Base-by-base conservation (phyloP, 805 yeast species). In the Yarrowia yakushimensis region DNA sequence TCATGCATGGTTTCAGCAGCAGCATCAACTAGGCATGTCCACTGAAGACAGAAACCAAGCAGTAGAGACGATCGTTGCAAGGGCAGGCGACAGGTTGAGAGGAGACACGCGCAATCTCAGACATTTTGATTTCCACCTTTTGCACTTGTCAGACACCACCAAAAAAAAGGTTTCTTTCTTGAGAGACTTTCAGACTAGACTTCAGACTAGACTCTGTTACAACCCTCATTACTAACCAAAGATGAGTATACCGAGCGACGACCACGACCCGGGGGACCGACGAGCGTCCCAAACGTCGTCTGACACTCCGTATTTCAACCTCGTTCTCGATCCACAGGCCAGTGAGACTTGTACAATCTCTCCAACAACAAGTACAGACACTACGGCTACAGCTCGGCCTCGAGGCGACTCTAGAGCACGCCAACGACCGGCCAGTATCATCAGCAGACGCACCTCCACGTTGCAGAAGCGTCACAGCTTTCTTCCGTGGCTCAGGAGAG, bases 391-490 rank as follows among this genome's bases (percentile, higher is more conserved):
- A 4, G 12, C 17, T 1, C 18, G 27, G 4, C 54, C 54, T 12
- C 31, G 28, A 15, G 6, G 2, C 36, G 36, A 1, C n/a, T n/a
- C 54, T 0, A 4, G 39, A 11, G 31, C 55, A 1, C 39, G 59
- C 3, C 43, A 52, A 36, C 59, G 59, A 5, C 59, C 59, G 0
- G 42, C 59, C 9, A 34, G 43, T 12, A 52, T 52, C 59, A 55
- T 55, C 39, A 28, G 39, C 11, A 18, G 61, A 22, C 36, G 48
- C 1, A 28, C 48, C 6, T 39, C 48, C 10, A 55, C 48, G 28
- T 39, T 55, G 28, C 28, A 41, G 17, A 55, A 41, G 11, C 61
- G 61, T 13, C 46, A 55, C 48, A 28, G 39, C 17, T 55, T 55
- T 22, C 36, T 55, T 10, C 61, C 61, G 7, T 55, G 61, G 61